phyloP scores from a whole-genome alignment of 345 rosid genomes.

The Physaria fendleri region DNA sequence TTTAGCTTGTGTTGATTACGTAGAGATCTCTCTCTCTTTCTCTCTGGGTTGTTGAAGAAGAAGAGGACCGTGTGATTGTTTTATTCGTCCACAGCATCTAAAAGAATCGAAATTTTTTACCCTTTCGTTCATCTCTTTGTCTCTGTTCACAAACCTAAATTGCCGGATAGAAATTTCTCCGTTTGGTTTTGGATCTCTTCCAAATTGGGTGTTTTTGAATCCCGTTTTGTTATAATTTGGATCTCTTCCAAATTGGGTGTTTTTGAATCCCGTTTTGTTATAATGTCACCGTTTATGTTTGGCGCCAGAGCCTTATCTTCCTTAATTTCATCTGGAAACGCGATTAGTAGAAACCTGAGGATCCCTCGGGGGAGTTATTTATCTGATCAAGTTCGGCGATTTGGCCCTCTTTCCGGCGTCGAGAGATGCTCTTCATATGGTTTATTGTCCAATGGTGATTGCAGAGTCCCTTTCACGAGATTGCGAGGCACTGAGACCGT shows the following conservation, averaged over 20 bases:
- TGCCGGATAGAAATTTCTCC: too few relatives aligned
- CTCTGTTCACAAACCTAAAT: too few relatives aligned
- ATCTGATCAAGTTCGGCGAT: slow-evolving; percentile 35
- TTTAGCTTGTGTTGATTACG: too few relatives aligned
- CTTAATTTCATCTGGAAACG: slow-evolving; percentile 34
- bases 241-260: too few relatives aligned
- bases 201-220: slow-evolving; percentile 10
- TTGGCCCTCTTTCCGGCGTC: slow-evolving; percentile 37
- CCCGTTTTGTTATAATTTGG: too few relatives aligned
- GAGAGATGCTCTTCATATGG: slow-evolving; percentile 17
- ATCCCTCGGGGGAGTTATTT: slow-evolving; percentile 5
- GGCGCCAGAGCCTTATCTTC: slow-evolving; percentile 42
- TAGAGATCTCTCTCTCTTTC: too few relatives aligned
- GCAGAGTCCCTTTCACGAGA: background rate
- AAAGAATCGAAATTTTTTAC: too few relatives aligned
- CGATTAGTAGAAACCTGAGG: slow-evolving; percentile 26
- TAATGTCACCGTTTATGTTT: slow-evolving; percentile 61
- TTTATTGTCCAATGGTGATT: slow-evolving; percentile 19
- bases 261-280: background rate
- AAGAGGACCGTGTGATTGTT: too few relatives aligned
- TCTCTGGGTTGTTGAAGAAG: too few relatives aligned
- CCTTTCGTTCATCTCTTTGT: too few relatives aligned
- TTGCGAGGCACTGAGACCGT: background rate
- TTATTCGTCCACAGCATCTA: too few relatives aligned
- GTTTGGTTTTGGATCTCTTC: too few relatives aligned